Conservation (phyloP, 495 filamentous ascomycete species). For the Symbiotaphrina buchneri region DNA sequence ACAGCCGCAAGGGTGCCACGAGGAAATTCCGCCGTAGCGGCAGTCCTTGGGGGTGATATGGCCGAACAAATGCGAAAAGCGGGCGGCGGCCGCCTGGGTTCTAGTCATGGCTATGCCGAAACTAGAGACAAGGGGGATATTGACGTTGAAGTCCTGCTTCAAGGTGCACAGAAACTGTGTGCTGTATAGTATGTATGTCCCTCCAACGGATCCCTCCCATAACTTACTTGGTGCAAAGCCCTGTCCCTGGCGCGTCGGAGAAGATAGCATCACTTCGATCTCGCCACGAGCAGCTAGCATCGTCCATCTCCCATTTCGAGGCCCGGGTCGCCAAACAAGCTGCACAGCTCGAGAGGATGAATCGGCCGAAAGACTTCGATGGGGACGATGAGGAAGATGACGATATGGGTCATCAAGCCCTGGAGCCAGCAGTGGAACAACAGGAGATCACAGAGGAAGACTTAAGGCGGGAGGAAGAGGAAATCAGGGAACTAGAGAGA, state of each 20-base stretch:
- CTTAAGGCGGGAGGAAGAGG: constrained; percentile 51
- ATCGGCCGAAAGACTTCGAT: constrained; percentile 26
- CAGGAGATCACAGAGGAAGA: constrained; percentile 49
- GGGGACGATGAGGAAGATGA: constrained; percentile 16
- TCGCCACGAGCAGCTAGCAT: constrained; percentile 46
- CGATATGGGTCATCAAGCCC: constrained; percentile 4
- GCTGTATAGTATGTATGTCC: constrained; percentile 45
- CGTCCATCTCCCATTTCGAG: constrained; percentile 62
- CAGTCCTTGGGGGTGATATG: constrained; percentile 70
- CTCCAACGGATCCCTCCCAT: background rate
- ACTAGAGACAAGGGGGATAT: constrained; percentile 39
- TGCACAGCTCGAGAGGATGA: constrained; percentile 50
- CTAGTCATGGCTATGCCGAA: constrained; percentile 14
- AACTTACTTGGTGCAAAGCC: constrained; percentile 17
- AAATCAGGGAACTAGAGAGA: constrained; percentile 51
- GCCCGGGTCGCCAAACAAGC: constrained; percentile 55
- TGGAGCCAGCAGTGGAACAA: constrained; percentile 5
- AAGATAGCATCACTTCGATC: constrained; percentile 48
- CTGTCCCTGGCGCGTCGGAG: constrained; percentile 62
- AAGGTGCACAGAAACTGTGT: constrained; percentile 79
- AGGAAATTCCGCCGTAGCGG: constrained; percentile 53
- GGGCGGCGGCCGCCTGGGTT: constrained; percentile 18
- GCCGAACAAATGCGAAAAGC: constrained; percentile 55
- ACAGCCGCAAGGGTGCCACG: constrained; percentile 20
- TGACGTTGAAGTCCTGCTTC: constrained; percentile 67